Percentiles rank a stretch among this genome's conserved stretches.
Conservation (phyloP, 2,329 filamentous ascomycete genomes). For the Botryotinia globosa region DNA sequence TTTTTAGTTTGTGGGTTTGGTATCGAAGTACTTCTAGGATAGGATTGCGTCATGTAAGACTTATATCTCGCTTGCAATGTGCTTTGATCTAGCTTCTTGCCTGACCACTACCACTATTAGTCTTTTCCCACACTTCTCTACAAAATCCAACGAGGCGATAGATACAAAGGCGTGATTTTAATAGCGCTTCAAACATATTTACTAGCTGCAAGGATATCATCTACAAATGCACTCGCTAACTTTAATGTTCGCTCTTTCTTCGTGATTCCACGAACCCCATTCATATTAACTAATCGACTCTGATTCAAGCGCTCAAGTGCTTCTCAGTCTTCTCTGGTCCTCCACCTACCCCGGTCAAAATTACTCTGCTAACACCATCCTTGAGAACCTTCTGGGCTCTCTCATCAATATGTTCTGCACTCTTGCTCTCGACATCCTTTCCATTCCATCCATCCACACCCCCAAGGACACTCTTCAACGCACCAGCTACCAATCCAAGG, state of each 20-base stretch:
- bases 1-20: background rate
- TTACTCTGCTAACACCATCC: constrained; percentile 82
- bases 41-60: background rate
- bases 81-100: background rate
- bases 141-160: background rate
- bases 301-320: constrained; percentile 57
- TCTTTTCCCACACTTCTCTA: background rate
- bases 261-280: background rate
- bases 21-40: background rate
- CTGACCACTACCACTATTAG: background rate
- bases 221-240: background rate
- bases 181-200: background rate
- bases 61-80: constrained; percentile 1
- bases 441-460: constrained; percentile 70
- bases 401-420: constrained; percentile 60
- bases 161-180: background rate
- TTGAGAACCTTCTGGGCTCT: constrained; percentile 64
- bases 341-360: constrained; percentile 87
- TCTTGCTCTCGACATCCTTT: constrained; percentile 49
- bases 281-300: background rate
- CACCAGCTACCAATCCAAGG: constrained; percentile 68
- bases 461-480: constrained; percentile 67
- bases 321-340: constrained; percentile 79
- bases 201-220: constrained; percentile 9
- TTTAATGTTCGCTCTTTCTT: background rate